Evolutionary conservation across 768 basidiomycete genomes (phyloP).

Genomic region (Clitopilus passeckerianus): DNA sequence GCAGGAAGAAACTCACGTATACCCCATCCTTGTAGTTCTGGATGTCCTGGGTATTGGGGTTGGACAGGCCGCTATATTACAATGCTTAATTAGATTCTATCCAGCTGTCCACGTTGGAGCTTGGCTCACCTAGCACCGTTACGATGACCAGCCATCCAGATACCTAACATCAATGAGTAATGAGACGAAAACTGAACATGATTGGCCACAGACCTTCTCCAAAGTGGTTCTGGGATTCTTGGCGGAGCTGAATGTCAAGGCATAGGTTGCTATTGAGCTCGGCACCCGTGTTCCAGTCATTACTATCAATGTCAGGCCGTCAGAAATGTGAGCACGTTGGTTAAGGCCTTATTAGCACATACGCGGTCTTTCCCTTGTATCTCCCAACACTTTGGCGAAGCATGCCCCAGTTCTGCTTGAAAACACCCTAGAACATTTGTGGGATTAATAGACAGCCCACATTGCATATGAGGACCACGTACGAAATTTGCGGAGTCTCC

Average conservation of each 20-base stretch:
- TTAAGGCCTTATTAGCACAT: too few relatives aligned
- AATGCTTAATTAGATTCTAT: too few relatives aligned
- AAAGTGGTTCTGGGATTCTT: conserved; percentile 9
- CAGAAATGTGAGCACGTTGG: too few relatives aligned
- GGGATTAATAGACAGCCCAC: too few relatives aligned
- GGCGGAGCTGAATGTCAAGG: conserved; percentile 4
- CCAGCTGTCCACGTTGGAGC: too few relatives aligned
- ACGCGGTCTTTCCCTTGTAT: conserved; percentile 7
- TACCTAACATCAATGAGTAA: background rate
- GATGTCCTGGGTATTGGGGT: conserved; percentile 8
- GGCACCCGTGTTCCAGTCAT: conserved; percentile 6
- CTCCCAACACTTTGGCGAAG: conserved; percentile 5
- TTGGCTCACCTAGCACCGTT: conserved; percentile 7
- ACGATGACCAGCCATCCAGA: conserved; percentile 8
- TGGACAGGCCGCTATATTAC: conserved; percentile 2
- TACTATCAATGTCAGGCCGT: conserved; percentile 1
- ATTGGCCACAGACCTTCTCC: conserved; percentile 4
- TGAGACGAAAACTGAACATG: background rate
- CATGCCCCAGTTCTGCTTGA: conserved; percentile 12
- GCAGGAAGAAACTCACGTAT: conserved; percentile 3
- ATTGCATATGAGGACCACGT: too few relatives aligned
- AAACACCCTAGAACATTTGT: conserved; percentile 4
- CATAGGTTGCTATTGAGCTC: conserved; percentile 9
- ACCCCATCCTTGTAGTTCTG: conserved; percentile 9
- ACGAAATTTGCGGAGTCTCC: conserved; percentile 6